Base-by-base conservation (phyloP, 2,329 filamentous ascomycete species). In the Elsinoe fawcettii region DNA sequence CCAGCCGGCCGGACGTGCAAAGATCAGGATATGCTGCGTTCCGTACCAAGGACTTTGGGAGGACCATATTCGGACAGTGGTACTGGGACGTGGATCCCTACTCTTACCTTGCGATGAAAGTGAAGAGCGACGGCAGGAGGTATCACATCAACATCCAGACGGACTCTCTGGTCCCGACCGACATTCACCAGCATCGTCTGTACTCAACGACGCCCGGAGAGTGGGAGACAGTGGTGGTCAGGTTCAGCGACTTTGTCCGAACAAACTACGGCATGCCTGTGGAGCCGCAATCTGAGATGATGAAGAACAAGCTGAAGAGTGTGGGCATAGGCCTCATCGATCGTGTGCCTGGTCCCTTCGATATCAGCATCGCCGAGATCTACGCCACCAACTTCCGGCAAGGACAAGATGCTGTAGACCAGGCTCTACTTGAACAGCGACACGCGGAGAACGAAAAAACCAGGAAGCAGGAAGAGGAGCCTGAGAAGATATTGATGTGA, bases 91-190 rank as follows among this genome's bases (percentile, higher is more conserved):
- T 96, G 55, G 91, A 96, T 66, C 85, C 88, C 2, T 97, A 95
- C 73, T 76, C 80, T 11, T 96, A 90, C 72, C 84, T 99, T 8
- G 92, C 90, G 0, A 73, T 99, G 66, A 86, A 91, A 12, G 80
- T 99, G 65, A 93, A 90, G 70, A 92, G 88, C 2, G 93, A 97
- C 68, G 91, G 90, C 14, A 80, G 93, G 59, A 87, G 88, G 66
- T 99, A 97, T 75, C 89, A 96, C 58, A 83, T 99, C 66, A 99
- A 99, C 71, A 76, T 99, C 14, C 93, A 97, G 75, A 96, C 91
- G 2, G 92, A 99, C 68, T 88, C 88, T 1, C 85, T 99, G 57
- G 88, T 96, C 49, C 88, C 90, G 9, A 92, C 90, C n/a, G 93
- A 99, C 70, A 78, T 99, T 61, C 93, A 97, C 71, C 93, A 99